Evolutionary conservation across 257 asterid species (phyloP).

Genomic region (Catharanthus roseus): DNA sequence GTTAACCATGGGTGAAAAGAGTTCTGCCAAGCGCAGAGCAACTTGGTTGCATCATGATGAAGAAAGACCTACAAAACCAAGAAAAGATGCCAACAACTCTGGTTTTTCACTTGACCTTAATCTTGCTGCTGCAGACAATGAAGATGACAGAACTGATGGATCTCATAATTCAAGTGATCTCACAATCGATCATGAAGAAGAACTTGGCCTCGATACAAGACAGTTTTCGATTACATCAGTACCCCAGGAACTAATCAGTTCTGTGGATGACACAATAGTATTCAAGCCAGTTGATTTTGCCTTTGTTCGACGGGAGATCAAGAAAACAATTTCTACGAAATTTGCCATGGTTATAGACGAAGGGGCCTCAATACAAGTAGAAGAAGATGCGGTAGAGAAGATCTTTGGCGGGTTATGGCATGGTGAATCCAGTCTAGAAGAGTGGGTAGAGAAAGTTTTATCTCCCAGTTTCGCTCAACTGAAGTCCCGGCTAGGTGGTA

Average conservation of each 20-base stretch:
- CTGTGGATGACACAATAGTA: slow-evolving; percentile 60
- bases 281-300: slow-evolving; percentile 62
- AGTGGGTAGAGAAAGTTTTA: slow-evolving; percentile 62
- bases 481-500: slow-evolving; percentile 26
- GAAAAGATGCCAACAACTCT: slow-evolving; percentile 34
- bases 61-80: slow-evolving; percentile 33
- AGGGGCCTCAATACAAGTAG: slow-evolving; percentile 43
- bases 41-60: slow-evolving; percentile 45
- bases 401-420: slow-evolving; percentile 74
- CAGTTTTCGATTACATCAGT: slow-evolving; percentile 48
- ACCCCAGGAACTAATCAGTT: slow-evolving; percentile 61
- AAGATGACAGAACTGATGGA: slow-evolving; percentile 57
- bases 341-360: slow-evolving; percentile 45
- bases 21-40: slow-evolving; percentile 42
- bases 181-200: slow-evolving; percentile 72
- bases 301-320: slow-evolving; percentile 65
- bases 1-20: slow-evolving; percentile 47
- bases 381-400: slow-evolving; percentile 57
- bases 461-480: slow-evolving; percentile 54
- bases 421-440: slow-evolving; percentile 46
- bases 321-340: slow-evolving; percentile 55
- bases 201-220: slow-evolving; percentile 32
- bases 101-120: slow-evolving; percentile 72
- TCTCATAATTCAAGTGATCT: slow-evolving; percentile 74
- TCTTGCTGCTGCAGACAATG: slow-evolving; percentile 39